Evolutionary conservation across 2,329 filamentous ascomycete species (phyloP).

Genomic region (Endoconidiophora laricicola): DNA sequence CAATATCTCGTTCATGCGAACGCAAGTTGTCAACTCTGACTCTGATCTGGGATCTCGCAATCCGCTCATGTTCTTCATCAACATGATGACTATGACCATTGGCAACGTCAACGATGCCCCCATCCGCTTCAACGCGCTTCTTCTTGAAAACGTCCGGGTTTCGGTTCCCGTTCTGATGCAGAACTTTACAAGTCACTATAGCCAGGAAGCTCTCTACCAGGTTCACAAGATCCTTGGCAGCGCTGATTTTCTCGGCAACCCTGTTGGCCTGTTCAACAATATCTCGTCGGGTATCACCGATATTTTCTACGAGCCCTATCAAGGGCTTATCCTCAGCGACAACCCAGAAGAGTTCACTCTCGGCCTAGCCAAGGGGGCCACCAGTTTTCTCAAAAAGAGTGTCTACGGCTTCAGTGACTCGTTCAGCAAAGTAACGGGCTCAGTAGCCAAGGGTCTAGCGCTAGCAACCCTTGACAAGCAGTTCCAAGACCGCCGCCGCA

Average conservation of each 20-base stretch:
- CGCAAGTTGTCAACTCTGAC: conserved; percentile 88
- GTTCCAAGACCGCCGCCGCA: conserved; percentile 90
- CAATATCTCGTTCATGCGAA: conserved; percentile 91
- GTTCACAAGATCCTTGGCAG: conserved; percentile 95
- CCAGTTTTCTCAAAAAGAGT: conserved; percentile 95
- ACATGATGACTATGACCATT: conserved; percentile 97
- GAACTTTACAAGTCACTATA: conserved; percentile 87
- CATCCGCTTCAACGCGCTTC: conserved; percentile 77
- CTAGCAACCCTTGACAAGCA: conserved; percentile 96
- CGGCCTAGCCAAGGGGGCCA: conserved; percentile 90
- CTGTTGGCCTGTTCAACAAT: conserved; percentile 94
- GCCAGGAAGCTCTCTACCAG: conserved; percentile 88
- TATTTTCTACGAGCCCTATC: conserved; percentile 98
- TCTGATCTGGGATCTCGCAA: conserved; percentile 83
- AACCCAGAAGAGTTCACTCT: conserved; percentile 86
- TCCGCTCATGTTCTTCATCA: conserved; percentile 96
- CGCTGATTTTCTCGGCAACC: conserved; percentile 93
- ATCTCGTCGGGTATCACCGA: conserved; percentile 93
- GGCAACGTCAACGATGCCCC: conserved; percentile 98
- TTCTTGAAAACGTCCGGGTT: conserved; percentile 88
- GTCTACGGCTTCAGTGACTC: conserved; percentile 96
- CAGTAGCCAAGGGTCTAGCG: conserved; percentile 88
- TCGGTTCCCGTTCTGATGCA: conserved; percentile 69
- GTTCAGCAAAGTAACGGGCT: conserved; percentile 94
- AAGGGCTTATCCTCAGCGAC: conserved; percentile 91